These are phyloP conservation scores for Gossypium thurberi DNA, from an alignment of 345 rosid species.

Conservation along the genomic window DNA sequence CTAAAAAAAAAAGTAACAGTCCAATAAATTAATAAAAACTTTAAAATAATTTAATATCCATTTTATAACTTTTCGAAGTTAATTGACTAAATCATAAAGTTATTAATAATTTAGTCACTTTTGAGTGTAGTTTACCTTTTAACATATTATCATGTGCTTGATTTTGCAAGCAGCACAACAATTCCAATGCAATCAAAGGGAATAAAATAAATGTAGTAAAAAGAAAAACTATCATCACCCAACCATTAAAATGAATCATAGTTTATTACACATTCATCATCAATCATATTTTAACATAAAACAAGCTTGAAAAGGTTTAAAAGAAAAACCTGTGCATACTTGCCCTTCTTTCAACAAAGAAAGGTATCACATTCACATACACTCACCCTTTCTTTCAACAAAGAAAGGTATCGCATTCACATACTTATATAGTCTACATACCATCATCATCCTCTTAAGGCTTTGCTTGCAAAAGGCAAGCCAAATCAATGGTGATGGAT, in stretches of 20 bases:
- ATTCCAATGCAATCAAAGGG: too few relatives aligned
- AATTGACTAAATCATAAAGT: too few relatives aligned
- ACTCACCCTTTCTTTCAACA: constrained; percentile 15
- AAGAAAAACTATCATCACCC: background rate
- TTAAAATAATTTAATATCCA: too few relatives aligned
- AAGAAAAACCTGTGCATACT: constrained; percentile 1
- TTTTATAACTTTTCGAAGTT: too few relatives aligned
- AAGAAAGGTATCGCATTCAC: constrained; percentile 3
- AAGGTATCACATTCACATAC: constrained; percentile 20
- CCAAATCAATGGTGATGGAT: constrained; percentile 8
- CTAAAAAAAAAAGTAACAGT: too few relatives aligned
- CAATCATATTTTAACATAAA: constrained; percentile 10
- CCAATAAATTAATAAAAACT: too few relatives aligned
- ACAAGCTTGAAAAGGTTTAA: background rate
- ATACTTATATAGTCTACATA: background rate
- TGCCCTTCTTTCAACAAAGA: constrained; percentile 18
- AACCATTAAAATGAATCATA: background rate
- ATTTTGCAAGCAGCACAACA: too few relatives aligned
- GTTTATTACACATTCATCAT: background rate
- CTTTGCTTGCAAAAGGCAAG: constrained; percentile 14
- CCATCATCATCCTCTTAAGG: background rate
- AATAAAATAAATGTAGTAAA: background rate
- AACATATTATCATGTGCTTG: too few relatives aligned
- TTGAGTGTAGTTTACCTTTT: too few relatives aligned
- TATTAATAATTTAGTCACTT: too few relatives aligned